Base-by-base conservation (phyloP, 2,329 filamentous ascomycete genomes). In the Capronia americana region DNA sequence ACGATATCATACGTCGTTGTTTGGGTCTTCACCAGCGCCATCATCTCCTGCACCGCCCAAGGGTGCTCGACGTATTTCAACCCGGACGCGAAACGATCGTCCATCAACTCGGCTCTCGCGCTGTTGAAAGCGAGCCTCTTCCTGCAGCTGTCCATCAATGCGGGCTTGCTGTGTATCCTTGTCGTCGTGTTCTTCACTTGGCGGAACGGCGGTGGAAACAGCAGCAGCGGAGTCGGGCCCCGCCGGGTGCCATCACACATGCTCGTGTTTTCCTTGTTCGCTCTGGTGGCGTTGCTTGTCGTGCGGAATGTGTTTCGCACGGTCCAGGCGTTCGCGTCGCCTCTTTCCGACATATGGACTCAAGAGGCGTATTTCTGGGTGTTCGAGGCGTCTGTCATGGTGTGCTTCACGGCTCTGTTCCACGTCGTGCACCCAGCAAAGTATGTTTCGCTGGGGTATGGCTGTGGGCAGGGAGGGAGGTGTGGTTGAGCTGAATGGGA, bases 361-460 rank as follows among this genome's bases (percentile, higher is more conserved):
- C 11, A 50, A 3, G 68, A 69, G 26, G 68, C 38, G 17, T 68
- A 62, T 30, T 68, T 67, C 46, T 69, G 68, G 65, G 62, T 69
- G 11, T 68, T 69, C 54, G 68, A 69, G 48, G 65, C 46, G 10
- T 51, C 34, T 14, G 38, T 55, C 17, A 66, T 69, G 58, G 3
- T 69, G 26, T 6, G 32, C 11, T 69, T 56, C 23, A 65, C 68
- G 17, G 61, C 34, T 3, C 7, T 64, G 20, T 67, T 67, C 20
- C 65, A 67, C 32, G 44, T 53, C 38, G 10, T 61, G 48, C 65
- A 67, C 34, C 61, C 48, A 7, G 65, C 46, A 8, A 64, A 51
- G 30, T 65, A 46, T 55, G 17, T 38, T 10, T 32, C 26, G 20
- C 44, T 34, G n/a, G 44, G 46, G 12, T 30, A 34, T 17, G 46